phyloP scores from a whole-genome alignment of 495 filamentous ascomycete genomes.

The Neurospora tetrasperma region DNA sequence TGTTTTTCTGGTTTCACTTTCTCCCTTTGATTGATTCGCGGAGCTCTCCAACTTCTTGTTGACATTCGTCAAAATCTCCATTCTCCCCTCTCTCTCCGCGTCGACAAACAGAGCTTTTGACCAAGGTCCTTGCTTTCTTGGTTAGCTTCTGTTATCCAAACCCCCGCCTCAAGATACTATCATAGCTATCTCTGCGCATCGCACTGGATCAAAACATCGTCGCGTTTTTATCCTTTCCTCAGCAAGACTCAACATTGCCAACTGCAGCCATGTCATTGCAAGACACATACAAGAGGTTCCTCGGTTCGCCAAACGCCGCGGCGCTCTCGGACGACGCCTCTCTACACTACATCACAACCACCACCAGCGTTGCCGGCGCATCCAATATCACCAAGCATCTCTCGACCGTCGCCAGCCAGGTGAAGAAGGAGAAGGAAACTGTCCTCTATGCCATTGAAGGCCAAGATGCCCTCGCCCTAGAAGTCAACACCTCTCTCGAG shows the following conservation, averaged over 20 bases:
- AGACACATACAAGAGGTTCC: constrained; percentile 37
- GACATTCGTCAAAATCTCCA: not conserved
- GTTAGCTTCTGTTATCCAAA: not conserved
- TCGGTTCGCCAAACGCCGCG: constrained; percentile 55
- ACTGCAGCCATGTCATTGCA: not conserved
- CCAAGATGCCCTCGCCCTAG: constrained; percentile 55
- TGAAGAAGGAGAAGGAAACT: constrained; percentile 72
- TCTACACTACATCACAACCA: constrained; percentile 87
- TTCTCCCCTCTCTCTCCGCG: not conserved
- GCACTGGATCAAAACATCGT: not conserved
- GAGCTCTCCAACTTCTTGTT: not conserved
- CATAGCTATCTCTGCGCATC: not conserved
- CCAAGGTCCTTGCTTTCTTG: not conserved
- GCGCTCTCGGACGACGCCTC: constrained; percentile 61
- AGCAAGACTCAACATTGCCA: not conserved
- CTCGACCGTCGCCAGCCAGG: constrained; percentile 47
- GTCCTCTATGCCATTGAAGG: constrained; percentile 63
- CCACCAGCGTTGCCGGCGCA: constrained; percentile 57
- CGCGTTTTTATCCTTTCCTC: not conserved
- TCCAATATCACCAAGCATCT: constrained; percentile 73
- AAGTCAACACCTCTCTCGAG: constrained; percentile 75
- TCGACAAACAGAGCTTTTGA: not conserved
- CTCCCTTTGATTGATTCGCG: not conserved
- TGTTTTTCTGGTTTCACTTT: not conserved
- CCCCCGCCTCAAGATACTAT: not conserved